A percentile compares a stretch with the other conserved stretches of the same genome.
Conservation (phyloP, 306 rosid species). For the Abrus pulchellus region DNA sequence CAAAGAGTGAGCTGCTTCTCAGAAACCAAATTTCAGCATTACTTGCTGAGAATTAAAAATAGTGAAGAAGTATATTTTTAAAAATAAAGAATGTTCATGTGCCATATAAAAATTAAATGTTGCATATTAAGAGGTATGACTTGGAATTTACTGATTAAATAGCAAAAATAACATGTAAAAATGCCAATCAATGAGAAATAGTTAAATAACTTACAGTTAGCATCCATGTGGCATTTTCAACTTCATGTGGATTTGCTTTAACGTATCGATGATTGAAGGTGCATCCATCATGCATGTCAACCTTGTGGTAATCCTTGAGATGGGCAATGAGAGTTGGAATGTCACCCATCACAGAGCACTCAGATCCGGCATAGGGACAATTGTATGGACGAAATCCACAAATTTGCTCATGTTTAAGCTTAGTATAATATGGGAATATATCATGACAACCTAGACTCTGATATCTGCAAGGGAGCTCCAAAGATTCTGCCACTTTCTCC, state of each 20-base stretch:
- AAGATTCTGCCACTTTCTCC: constrained; percentile 92
- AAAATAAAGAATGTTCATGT: constrained; percentile 37
- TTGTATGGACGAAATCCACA: constrained; percentile 86
- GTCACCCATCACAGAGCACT: constrained; percentile 87
- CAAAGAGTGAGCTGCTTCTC: constrained; percentile 4
- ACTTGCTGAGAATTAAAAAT: constrained; percentile 15
- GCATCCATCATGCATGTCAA: constrained; percentile 93
- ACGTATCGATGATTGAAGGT: constrained; percentile 94
- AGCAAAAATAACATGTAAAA: constrained; percentile 40
- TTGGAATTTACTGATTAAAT: constrained; percentile 17
- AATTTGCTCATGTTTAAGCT: constrained; percentile 84
- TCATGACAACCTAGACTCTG: constrained; percentile 86
- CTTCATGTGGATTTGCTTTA: constrained; percentile 89
- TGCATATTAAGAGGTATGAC: constrained; percentile 9
- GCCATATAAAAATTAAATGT: constrained; percentile 26
- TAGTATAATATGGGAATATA: constrained; percentile 80
- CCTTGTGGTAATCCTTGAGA: constrained; percentile 91
- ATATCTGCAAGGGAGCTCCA: constrained; percentile 90
- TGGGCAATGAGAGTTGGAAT: constrained; percentile 81
- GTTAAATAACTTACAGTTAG: constrained; percentile 70
- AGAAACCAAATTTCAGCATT: constrained; percentile 4
- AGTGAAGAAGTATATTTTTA: neutral
- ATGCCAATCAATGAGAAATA: neutral
- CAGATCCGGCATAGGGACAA: constrained; percentile 95
- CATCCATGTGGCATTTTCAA: constrained; percentile 99